Evolutionary conservation across 345 rosid genomes (phyloP).

Genomic region (Dimocarpus longan): DNA sequence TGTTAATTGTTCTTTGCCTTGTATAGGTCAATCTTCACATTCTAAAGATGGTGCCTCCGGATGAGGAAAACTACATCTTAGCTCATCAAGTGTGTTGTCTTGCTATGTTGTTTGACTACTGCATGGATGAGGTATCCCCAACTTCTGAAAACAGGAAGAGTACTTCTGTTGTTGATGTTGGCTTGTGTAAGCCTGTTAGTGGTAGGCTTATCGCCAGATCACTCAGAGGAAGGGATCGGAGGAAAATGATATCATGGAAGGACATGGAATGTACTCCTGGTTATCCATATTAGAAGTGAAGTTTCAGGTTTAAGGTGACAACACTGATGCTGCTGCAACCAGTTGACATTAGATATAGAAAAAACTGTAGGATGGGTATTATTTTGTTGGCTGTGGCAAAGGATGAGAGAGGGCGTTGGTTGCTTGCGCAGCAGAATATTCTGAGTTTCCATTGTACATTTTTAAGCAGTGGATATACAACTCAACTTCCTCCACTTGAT

Average conservation of each 20-base stretch:
- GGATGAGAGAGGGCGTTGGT: background rate
- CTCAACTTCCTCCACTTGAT: background rate
- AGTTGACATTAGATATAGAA: background rate
- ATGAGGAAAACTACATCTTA: conserved; percentile 58
- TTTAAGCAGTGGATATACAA: background rate
- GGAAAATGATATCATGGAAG: conserved; percentile 94
- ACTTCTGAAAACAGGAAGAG: conserved; percentile 50
- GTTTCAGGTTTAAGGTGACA: background rate
- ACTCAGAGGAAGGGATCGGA: conserved; percentile 83
- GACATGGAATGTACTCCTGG: conserved; percentile 57
- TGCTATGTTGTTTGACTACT: conserved; percentile 85
- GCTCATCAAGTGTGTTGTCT: conserved; percentile 78
- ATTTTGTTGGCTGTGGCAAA: background rate
- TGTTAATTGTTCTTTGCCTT: conserved; percentile 17
- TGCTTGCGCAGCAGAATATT: background rate
- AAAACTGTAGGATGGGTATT: background rate
- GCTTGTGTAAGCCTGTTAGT: conserved; percentile 74
- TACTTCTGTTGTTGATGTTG: conserved; percentile 69
- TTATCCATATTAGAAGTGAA: conserved; percentile 28
- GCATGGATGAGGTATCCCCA: conserved; percentile 59
- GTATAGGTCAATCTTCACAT: conserved; percentile 80
- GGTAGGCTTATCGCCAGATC: conserved; percentile 82
- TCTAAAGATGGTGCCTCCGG: conserved; percentile 61
- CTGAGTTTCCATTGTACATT: background rate
- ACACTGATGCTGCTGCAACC: background rate